These are phyloP conservation scores for Zymoseptoria tritici DNA, from an alignment of 2,329 filamentous ascomycete genomes.

Conservation along the genomic window DNA sequence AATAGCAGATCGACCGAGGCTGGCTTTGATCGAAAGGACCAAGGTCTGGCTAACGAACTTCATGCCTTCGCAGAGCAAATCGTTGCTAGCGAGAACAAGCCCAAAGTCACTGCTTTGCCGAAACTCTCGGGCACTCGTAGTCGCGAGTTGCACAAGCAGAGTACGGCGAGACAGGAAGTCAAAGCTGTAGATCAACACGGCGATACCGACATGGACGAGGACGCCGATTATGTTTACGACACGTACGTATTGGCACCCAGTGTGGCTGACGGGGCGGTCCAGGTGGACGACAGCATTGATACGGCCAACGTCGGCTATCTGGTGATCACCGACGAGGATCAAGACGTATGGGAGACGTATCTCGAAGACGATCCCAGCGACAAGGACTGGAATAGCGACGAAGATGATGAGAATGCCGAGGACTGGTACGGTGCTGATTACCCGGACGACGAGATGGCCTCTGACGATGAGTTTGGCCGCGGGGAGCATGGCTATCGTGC, in stretches of 20 bases:
- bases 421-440: conserved; percentile 75
- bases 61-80: conserved; percentile 25
- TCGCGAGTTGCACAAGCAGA: conserved; percentile 20
- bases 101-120: conserved; percentile 21
- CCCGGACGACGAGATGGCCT: conserved; percentile 69
- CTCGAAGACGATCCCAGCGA: conserved; percentile 46
- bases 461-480: conserved; percentile 56
- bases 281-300: conserved; percentile 24
- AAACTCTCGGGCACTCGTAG: conserved; percentile 22
- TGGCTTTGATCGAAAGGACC: conserved; percentile 7
- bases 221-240: conserved; percentile 55
- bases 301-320: conserved; percentile 38
- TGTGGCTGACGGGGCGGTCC: conserved; percentile 23
- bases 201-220: conserved; percentile 36
- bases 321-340: conserved; percentile 44
- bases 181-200: conserved; percentile 16
- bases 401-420: conserved; percentile 62
- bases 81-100: conserved; percentile 13
- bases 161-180: conserved; percentile 6
- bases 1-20: neutral
- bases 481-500: conserved; percentile 36
- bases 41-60: conserved; percentile 19
- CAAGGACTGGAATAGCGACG: conserved; percentile 50
- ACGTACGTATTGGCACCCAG: conserved; percentile 46
- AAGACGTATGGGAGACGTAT: conserved; percentile 52